Conservation (phyloP, 2,329 filamentous ascomycete genomes). For the Exophiala alcalophila region DNA sequence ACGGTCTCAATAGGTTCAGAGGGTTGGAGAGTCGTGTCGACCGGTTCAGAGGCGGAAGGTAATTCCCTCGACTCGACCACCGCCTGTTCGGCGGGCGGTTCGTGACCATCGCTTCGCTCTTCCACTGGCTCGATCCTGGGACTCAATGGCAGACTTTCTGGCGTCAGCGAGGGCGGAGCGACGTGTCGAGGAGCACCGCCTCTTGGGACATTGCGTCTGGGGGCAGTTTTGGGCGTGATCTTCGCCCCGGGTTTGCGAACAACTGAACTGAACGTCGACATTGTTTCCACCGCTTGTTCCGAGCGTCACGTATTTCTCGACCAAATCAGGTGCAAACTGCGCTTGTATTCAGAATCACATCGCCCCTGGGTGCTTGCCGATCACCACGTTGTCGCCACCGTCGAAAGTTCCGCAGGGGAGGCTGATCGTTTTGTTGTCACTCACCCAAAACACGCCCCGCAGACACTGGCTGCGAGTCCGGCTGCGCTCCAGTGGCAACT, state of each 20-base stretch:
- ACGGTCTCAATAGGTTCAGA: conserved; percentile 9
- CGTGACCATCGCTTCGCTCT: conserved; percentile 5
- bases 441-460: too few relatives aligned
- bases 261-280: conserved; percentile 55
- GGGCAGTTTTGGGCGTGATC: conserved; percentile 69
- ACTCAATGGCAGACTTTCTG: conserved; percentile 19
- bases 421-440: too few relatives aligned
- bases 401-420: too few relatives aligned
- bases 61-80: conserved; percentile 14
- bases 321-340: too few relatives aligned
- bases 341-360: too few relatives aligned
- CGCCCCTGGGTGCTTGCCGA: too few relatives aligned
- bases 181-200: conserved; percentile 49
- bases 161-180: conserved; percentile 41
- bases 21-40: conserved; percentile 10
- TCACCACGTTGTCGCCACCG: too few relatives aligned
- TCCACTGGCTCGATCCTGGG: conserved; percentile 14
- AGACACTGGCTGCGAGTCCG: too few relatives aligned
- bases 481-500: not conserved
- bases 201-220: conserved; percentile 27
- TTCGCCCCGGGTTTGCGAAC: conserved; percentile 66
- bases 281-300: conserved; percentile 21
- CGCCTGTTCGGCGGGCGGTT: conserved; percentile 1
- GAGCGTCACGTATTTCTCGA: too few relatives aligned
- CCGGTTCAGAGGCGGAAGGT: conserved; percentile 5